Evolutionary conservation across 257 asterid species (phyloP).

Genomic region (Plectranthus barbatus): DNA sequence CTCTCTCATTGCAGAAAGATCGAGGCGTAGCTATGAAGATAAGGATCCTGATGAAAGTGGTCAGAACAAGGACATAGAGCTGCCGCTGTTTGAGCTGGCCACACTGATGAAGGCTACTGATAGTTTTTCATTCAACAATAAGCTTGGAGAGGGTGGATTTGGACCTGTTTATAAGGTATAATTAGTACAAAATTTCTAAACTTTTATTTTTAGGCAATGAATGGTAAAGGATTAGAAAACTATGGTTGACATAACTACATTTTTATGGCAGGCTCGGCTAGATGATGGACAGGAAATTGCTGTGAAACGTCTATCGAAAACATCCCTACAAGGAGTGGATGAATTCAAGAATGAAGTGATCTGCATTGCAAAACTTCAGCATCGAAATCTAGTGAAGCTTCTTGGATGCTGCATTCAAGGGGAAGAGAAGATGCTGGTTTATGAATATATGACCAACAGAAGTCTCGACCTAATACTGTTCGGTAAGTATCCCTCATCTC

Average conservation of each 20-base stretch:
- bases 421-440: neutral
- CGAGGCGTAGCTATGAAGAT: neutral
- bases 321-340: neutral
- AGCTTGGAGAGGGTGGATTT: conserved; percentile 25
- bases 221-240: no score
- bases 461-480: neutral
- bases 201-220: no score
- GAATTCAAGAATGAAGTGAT: conserved; percentile 1
- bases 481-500: neutral
- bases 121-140: conserved; percentile 9
- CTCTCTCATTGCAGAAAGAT: neutral
- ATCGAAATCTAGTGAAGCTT: neutral
- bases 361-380: neutral
- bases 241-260: neutral
- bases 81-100: conserved; percentile 7
- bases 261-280: neutral
- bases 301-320: neutral
- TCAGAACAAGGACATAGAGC: conserved; percentile 2
- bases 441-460: neutral
- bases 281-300: neutral
- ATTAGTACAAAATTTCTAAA: no score
- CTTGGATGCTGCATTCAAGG: neutral
- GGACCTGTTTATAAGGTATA: conserved; percentile 24
- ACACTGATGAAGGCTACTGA: conserved; percentile 14
- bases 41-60: neutral